Percentiles rank a stretch among this genome's conserved stretches.
These are phyloP conservation scores for Mayamaea pseudoterrestris DNA, from an alignment of 108 stramenopile species.

Conservation along the genomic window DNA sequence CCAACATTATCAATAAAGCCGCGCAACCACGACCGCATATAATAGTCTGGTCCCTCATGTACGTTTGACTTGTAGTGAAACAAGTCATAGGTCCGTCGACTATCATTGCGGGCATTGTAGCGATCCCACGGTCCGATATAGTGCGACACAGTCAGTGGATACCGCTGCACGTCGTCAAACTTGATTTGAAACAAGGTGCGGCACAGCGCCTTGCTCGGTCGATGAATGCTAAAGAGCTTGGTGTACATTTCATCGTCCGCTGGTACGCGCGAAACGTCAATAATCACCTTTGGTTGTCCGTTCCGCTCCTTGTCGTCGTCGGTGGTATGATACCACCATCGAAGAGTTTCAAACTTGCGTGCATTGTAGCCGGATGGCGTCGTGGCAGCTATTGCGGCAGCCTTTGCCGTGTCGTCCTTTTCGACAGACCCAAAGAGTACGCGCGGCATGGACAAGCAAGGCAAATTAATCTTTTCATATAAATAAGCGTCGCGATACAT, in stretches of 20 bases:
- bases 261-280: constrained; percentile 14
- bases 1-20: constrained; percentile 20
- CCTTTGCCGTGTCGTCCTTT: not conserved
- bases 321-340: constrained; percentile 25
- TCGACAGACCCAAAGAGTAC: constrained; percentile 6
- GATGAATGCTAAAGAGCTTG: constrained; percentile 14
- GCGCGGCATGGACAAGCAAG: constrained; percentile 10
- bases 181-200: constrained; percentile 14
- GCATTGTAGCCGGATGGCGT: constrained; percentile 8
- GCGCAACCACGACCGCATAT: constrained; percentile 23
- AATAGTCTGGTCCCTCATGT: constrained; percentile 12
- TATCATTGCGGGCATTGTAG: constrained; percentile 18
- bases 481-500: not conserved
- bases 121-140: constrained; percentile 30
- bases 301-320: constrained; percentile 7
- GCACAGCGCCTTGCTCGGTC: constrained; percentile 16
- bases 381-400: not conserved
- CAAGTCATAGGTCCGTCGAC: constrained; percentile 8
- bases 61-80: constrained; percentile 8
- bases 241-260: constrained; percentile 12
- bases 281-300: constrained; percentile 13
- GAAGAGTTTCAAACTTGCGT: constrained; percentile 19
- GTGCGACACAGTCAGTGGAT: constrained; percentile 20
- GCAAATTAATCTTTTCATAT: no score
- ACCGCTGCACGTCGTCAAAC: constrained; percentile 3